Evolutionary conservation across 1,139 yeast species (phyloP), one percentile per base, ranked within the genome.

Genomic region (Nakaseomyces sp.): DNA sequence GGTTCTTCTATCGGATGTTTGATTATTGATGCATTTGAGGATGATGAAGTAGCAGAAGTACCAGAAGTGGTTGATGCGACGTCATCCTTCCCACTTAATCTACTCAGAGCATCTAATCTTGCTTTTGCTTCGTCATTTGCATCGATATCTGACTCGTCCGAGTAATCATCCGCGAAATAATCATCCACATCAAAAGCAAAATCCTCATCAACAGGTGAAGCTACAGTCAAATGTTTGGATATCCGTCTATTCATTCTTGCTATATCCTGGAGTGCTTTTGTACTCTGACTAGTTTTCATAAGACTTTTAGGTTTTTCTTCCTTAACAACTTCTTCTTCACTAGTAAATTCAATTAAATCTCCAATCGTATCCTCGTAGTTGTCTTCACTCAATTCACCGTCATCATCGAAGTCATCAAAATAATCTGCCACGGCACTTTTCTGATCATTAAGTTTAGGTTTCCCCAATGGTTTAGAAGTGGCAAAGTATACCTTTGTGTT

Each of bases 341-440:
- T 37, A 18, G 12, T 13, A 2, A 35, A 20, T 13, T 35, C 28
- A 20, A 22, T 35, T 28, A 35, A 12, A 37, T 37, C 32, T 18
- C 6, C 40, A 37, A 37, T 26, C 3, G 31, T 52, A 29, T 48
- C 46, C 28, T 54, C 58, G 40, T 52, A 55, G n/a, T n/a, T n/a
- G n/a, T 56, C 49, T 4, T 53, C 20, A 4, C 53, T 54, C 2
- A 50, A 46, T n/a, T 37, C 24, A 24, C 17, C 40, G 10, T 12
- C 15, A 13, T 46, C 97, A 65, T 89, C 96, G 62, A 89, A 89
- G 61, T 88, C 96, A 63, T 89, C 96, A 46, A 89, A 37, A 26
- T 25, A 37, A 37, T 37, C 68, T 0, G 95, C 96, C 45, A 93
- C 72, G 19, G 19, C 28, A 89, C 73, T 45, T 79, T 75, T 0